A percentile compares a stretch with the other conserved stretches of the same genome.
phyloP scores from a whole-genome alignment of 2,329 filamentous ascomycete species.

The Hypoxylon sp. region DNA sequence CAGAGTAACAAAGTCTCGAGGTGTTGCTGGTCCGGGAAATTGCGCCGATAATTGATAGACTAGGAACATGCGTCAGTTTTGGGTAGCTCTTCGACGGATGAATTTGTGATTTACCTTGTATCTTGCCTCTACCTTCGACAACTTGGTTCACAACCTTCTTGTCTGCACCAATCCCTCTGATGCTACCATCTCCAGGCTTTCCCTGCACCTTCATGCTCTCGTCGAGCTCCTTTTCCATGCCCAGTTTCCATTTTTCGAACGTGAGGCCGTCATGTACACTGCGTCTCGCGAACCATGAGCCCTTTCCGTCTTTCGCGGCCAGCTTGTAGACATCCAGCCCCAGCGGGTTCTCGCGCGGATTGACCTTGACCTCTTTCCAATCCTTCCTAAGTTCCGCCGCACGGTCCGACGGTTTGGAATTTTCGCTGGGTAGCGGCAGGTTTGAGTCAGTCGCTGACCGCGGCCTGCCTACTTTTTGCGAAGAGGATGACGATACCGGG shows the following conservation, averaged over 20 bases:
- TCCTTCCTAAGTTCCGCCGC: slow-evolving; percentile 75
- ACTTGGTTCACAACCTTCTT: slow-evolving; percentile 74
- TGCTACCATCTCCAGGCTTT: slow-evolving; percentile 77
- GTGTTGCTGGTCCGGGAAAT: slow-evolving; percentile 88
- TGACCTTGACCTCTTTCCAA: slow-evolving; percentile 88
- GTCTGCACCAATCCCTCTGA: slow-evolving; percentile 89
- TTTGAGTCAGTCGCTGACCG: slow-evolving; percentile 70
- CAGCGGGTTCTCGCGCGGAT: slow-evolving; percentile 78
- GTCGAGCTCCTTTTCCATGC: slow-evolving; percentile 81
- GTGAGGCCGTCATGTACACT: slow-evolving; percentile 84
- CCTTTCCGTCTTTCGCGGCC: slow-evolving; percentile 80
- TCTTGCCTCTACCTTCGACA: slow-evolving; percentile 68
- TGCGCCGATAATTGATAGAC: slow-evolving; percentile 90
- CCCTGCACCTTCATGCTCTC: slow-evolving; percentile 80
- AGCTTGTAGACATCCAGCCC: slow-evolving; percentile 85
- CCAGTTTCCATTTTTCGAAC: slow-evolving; percentile 82
- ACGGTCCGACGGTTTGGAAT: slow-evolving; percentile 64
- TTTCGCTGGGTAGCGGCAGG: slow-evolving; percentile 58
- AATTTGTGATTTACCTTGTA: slow-evolving; percentile 65
- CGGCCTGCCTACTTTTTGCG: slow-evolving; percentile 58
- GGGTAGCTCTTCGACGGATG: not conserved
- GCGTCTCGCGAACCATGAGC: slow-evolving; percentile 88
- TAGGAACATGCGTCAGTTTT: slow-evolving; percentile 49
- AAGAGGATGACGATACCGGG: slow-evolving; percentile 65
- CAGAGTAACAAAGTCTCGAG: slow-evolving; percentile 87